Conservation (phyloP, 1,284 basidiomycete genomes). For the Phenoliferia sp. region DNA sequence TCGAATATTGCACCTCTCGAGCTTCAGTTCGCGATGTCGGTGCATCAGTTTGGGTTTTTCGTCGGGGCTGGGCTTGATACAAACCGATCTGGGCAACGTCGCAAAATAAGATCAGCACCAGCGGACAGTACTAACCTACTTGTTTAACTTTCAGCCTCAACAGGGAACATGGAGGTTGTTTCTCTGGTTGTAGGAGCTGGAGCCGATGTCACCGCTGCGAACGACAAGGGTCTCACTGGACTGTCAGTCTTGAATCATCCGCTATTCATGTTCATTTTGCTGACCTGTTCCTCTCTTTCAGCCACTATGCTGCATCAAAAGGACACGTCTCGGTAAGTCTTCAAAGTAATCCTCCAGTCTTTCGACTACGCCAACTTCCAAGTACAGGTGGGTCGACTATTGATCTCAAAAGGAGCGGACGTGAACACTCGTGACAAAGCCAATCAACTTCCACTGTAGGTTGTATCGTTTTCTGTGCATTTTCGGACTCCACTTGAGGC, state of each 20-base stretch:
- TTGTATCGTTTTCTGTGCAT: constrained; percentile 10
- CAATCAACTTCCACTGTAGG: constrained; percentile 80
- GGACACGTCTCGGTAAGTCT: constrained; percentile 70
- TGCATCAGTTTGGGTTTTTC: no score
- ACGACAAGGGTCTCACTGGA: constrained; percentile 80
- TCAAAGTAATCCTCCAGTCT: constrained; percentile 5
- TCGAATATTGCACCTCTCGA: no score
- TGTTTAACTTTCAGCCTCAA: constrained; percentile 55
- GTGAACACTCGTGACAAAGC: constrained; percentile 88
- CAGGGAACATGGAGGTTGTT: constrained; percentile 71
- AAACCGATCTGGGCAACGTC: neutral
- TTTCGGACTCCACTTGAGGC: constrained; percentile 3
- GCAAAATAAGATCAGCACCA: neutral
- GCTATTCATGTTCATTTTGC: no score
- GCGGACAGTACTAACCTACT: neutral
- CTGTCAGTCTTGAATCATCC: constrained; percentile 58
- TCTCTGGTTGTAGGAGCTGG: constrained; percentile 76
- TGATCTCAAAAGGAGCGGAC: constrained; percentile 81
- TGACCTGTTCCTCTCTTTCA: constrained; percentile 41
- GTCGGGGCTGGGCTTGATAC: no score
- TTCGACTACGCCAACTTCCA: constrained; percentile 8
- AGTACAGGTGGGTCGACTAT: constrained; percentile 71
- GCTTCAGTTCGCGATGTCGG: no score
- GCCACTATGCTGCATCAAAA: constrained; percentile 93
- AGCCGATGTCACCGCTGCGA: constrained; percentile 72